Evolutionary conservation across 495 filamentous ascomycete species (phyloP).

Genomic region (Xylaria bambusicola): DNA sequence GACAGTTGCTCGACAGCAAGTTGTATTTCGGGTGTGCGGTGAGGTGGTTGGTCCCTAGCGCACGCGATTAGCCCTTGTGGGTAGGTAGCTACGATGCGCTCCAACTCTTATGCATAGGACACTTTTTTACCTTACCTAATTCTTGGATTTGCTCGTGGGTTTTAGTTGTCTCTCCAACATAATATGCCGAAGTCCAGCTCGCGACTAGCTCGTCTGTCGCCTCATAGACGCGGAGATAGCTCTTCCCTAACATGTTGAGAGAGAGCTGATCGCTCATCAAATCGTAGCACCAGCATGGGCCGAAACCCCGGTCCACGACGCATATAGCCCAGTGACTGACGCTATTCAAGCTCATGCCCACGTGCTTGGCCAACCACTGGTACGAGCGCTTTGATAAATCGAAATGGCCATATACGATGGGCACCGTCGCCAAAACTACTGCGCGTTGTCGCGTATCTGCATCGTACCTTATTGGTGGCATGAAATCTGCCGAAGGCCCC

Average conservation of each 20-base stretch:
- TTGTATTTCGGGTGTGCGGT: constrained; percentile 26
- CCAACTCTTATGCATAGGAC: neutral
- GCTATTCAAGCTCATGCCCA: constrained; percentile 30
- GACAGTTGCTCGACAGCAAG: constrained; percentile 27
- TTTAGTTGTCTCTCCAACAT: constrained; percentile 31
- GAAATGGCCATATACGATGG: constrained; percentile 27
- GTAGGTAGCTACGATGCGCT: constrained; percentile 7
- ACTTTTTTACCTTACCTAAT: constrained; percentile 20
- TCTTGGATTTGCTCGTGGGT: constrained; percentile 25
- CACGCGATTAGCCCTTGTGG: neutral
- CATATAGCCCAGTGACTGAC: constrained; percentile 30
- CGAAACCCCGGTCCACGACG: constrained; percentile 24
- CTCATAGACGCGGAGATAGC: constrained; percentile 25
- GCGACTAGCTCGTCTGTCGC: constrained; percentile 20
- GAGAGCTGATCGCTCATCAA: constrained; percentile 30
- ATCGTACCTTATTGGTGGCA: constrained; percentile 22
- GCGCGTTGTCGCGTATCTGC: constrained; percentile 20
- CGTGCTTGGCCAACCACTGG: constrained; percentile 25
- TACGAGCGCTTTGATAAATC: constrained; percentile 26
- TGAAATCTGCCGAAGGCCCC: constrained; percentile 20
- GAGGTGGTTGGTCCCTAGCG: constrained; percentile 26
- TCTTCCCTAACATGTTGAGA: constrained; percentile 26
- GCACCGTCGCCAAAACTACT: constrained; percentile 28
- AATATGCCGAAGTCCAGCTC: constrained; percentile 28
- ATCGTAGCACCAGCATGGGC: constrained; percentile 29